Evolutionary conservation across 257 asterid genomes (phyloP), one percentile per base, ranked within the genome.

Genomic region (Nyctanthes arbortristis): DNA sequence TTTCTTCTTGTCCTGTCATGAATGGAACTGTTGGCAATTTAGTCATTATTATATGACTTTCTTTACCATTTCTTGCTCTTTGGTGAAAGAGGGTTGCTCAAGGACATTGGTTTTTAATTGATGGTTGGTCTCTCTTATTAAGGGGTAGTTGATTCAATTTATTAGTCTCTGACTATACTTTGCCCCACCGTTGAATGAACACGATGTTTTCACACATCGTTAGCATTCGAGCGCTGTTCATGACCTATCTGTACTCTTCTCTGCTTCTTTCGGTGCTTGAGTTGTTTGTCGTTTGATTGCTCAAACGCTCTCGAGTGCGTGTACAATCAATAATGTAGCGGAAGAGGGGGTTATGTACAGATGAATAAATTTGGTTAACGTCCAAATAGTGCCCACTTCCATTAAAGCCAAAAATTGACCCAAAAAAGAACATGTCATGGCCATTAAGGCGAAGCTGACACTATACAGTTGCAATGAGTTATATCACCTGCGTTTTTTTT

Each of bases 141-240:
- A 43, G 34, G 61, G 63, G 72, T 72, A 12, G 78, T 77, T 81
- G 82, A 65, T 75, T 37, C 43, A 54, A 81, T 74, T 81, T 52
- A 77, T 80, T 70, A 56, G 68, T 57, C 27, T 20, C 39, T 43
- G 24, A 49, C 29, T 68, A 35, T 63, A 30, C 63, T 67, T 71
- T 72, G 66, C 64, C 77, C 20, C 12, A 58, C 49, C 60, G n/a
- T n/a, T n/a, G n/a, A n/a, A n/a, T n/a, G n/a, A n/a, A n/a, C n/a
- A n/a, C n/a, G n/a, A n/a, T n/a, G n/a, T n/a, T n/a, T n/a, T n/a
- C n/a, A n/a, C n/a, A n/a, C n/a, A n/a, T n/a, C n/a, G n/a, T n/a
- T n/a, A n/a, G n/a, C n/a, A n/a, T n/a, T n/a, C n/a, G n/a, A n/a
- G n/a, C n/a, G n/a, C n/a, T n/a, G n/a, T n/a, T n/a, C n/a, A n/a